Conservation (phyloP, 73 alveolate genomes). For the Uronychia setigera region DNA sequence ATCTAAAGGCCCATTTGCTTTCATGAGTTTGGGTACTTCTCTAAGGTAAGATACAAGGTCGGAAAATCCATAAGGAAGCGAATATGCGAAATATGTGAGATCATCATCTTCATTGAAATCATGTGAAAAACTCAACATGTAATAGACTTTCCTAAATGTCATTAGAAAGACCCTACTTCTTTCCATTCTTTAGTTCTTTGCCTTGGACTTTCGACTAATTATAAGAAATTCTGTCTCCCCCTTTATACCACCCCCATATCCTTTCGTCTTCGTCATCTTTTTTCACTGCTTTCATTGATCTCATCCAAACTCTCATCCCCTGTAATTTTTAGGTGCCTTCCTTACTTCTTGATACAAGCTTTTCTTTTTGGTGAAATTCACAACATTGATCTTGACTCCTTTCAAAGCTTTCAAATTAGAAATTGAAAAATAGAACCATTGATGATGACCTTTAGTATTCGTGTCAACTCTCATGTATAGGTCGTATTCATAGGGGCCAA, state of each 20-base stretch:
- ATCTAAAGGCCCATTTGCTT: background rate
- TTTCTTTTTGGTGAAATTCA: slow-evolving; percentile 78
- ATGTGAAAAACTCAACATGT: slow-evolving; percentile 6
- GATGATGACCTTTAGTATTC: slow-evolving; percentile 85
- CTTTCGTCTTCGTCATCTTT: slow-evolving; percentile 45
- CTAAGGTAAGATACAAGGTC: slow-evolving; percentile 35
- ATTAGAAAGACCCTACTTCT: background rate
- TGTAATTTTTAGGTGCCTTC: slow-evolving; percentile 2
- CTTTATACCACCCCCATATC: background rate
- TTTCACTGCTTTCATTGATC: slow-evolving; percentile 58
- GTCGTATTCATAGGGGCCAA: slow-evolving; percentile 60
- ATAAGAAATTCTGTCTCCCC: background rate
- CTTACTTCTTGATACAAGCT: slow-evolving; percentile 64
- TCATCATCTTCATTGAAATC: slow-evolving; percentile 16
- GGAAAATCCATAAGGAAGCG: slow-evolving; percentile 41
- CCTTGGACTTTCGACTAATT: background rate
- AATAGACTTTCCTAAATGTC: background rate
- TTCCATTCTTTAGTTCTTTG: background rate
- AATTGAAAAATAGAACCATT: slow-evolving; percentile 86
- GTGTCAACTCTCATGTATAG: slow-evolving; percentile 84
- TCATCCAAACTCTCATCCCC: slow-evolving; percentile 57
- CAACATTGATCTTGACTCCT: slow-evolving; percentile 76
- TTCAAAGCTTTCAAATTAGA: slow-evolving; percentile 50
- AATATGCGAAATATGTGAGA: slow-evolving; percentile 19
- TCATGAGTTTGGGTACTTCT: slow-evolving; percentile 1